phyloP scores from a whole-genome alignment of 768 basidiomycete genomes.

The Tricholomella constricta region DNA sequence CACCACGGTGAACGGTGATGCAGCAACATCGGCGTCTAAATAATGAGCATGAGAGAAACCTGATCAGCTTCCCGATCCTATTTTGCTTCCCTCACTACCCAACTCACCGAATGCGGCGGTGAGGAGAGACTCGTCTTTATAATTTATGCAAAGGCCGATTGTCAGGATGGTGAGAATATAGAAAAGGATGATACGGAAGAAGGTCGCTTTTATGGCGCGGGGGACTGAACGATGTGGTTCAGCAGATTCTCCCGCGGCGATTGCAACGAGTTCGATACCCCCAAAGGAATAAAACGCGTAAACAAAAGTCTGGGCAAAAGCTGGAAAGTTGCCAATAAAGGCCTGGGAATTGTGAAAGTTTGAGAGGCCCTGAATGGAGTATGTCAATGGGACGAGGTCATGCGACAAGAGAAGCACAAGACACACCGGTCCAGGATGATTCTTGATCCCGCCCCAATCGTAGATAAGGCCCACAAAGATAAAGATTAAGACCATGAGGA shows the following conservation, averaged over 20 bases:
- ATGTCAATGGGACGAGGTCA: constrained; percentile 8
- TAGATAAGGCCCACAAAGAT: constrained; percentile 63
- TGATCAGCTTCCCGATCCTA: background rate
- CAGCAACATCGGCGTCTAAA: constrained; percentile 49
- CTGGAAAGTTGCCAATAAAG: constrained; percentile 53
- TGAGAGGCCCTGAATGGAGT: constrained; percentile 42
- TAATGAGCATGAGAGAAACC: background rate
- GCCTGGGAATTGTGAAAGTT: constrained; percentile 53
- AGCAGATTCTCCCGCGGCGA: constrained; percentile 72
- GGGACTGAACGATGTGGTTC: constrained; percentile 66
- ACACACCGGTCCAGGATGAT: constrained; percentile 56
- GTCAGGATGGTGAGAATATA: constrained; percentile 65
- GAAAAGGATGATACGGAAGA: constrained; percentile 66
- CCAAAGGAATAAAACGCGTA: constrained; percentile 73
- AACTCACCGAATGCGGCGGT: constrained; percentile 44
- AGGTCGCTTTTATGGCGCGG: constrained; percentile 66
- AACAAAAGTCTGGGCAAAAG: constrained; percentile 61
- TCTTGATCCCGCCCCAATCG: constrained; percentile 60
- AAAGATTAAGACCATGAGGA: constrained; percentile 61
- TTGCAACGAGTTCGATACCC: constrained; percentile 68
- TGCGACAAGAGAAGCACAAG: background rate
- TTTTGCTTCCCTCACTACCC: background rate
- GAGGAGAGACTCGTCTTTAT: constrained; percentile 53
- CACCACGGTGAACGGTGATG: constrained; percentile 65
- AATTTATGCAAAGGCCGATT: constrained; percentile 67